phyloP scores from a whole-genome alignment of 768 basidiomycete genomes.

The Tylopilus rubrobrunneus region DNA sequence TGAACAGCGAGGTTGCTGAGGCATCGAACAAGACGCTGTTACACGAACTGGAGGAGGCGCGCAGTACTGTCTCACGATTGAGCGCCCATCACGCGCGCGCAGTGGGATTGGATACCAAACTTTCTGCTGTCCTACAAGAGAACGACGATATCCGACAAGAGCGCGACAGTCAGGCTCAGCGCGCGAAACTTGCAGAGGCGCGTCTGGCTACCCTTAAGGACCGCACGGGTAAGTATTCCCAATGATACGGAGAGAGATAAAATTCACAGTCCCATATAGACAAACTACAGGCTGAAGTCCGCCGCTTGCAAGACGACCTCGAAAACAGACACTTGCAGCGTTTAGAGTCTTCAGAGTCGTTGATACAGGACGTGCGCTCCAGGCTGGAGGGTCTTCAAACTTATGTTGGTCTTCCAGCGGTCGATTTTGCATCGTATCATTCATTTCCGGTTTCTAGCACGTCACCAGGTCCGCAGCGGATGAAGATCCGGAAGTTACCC shows the following conservation, averaged over 20 bases:
- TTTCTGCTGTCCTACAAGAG: slow-evolving; percentile 65
- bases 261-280: slow-evolving; percentile 37
- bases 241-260: neutral
- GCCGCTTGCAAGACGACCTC: slow-evolving; percentile 57
- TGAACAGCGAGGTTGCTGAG: slow-evolving; percentile 81
- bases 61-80: slow-evolving; percentile 60
- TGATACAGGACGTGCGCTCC: slow-evolving; percentile 61
- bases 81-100: slow-evolving; percentile 67
- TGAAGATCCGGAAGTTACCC: slow-evolving; percentile 58
- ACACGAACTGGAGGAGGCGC: slow-evolving; percentile 72
- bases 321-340: slow-evolving; percentile 59
- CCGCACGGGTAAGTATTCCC: slow-evolving; percentile 48
- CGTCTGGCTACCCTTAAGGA: slow-evolving; percentile 62
- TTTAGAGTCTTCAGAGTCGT: slow-evolving; percentile 61
- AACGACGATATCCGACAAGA: slow-evolving; percentile 85
- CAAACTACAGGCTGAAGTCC: slow-evolving; percentile 66
- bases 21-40: slow-evolving; percentile 70
- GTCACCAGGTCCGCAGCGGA: slow-evolving; percentile 31
- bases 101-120: slow-evolving; percentile 63
- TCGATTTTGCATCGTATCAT: slow-evolving; percentile 1
- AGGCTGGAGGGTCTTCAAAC: slow-evolving; percentile 59
- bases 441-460: slow-evolving; percentile 33
- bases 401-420: slow-evolving; percentile 39
- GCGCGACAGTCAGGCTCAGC: slow-evolving; percentile 62
- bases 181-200: slow-evolving; percentile 65